Percentiles rank a stretch among this genome's conserved stretches.
Evolutionary conservation across 129 eudicot genomes (phyloP).

Genomic region (Escallonia rubra): DNA sequence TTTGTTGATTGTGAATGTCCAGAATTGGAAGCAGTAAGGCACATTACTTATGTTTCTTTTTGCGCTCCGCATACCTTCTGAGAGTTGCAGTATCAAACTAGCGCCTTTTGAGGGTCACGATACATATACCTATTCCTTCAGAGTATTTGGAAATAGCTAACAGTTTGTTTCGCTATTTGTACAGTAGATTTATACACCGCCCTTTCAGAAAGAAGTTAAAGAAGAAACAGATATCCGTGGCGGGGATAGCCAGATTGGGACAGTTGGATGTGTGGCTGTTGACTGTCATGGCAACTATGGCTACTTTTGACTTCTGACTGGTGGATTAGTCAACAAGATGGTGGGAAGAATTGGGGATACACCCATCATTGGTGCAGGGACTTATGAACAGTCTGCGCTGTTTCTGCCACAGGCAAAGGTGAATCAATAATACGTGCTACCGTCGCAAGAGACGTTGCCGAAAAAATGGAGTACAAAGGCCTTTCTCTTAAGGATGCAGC

Average conservation of each 20-base stretch:
- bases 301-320: conserved; percentile 86
- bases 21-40: too few species aligned
- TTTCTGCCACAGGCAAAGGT: conserved; percentile 87
- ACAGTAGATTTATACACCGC: conserved; percentile 71
- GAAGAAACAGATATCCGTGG: conserved; percentile 21
- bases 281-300: conserved; percentile 60
- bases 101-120: too few species aligned
- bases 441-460: conserved; percentile 80
- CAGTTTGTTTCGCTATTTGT: background rate
- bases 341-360: conserved; percentile 88
- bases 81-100: too few species aligned
- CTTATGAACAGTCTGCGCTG: conserved; percentile 74
- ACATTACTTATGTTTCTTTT: too few species aligned
- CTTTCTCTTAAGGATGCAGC: conserved; percentile 76
- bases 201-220: conserved; percentile 27
- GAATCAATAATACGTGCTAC: conserved; percentile 76
- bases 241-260: conserved; percentile 74
- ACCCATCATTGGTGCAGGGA: conserved; percentile 80
- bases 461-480: conserved; percentile 85
- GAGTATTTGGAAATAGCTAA: background rate
- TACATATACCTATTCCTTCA: too few species aligned
- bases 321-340: conserved; percentile 87
- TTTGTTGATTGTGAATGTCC: too few species aligned
- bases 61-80: too few species aligned
- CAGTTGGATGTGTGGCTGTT: conserved; percentile 86